phyloP scores from a whole-genome alignment of 495 filamentous ascomycete genomes.

The Penicillium taxi region DNA sequence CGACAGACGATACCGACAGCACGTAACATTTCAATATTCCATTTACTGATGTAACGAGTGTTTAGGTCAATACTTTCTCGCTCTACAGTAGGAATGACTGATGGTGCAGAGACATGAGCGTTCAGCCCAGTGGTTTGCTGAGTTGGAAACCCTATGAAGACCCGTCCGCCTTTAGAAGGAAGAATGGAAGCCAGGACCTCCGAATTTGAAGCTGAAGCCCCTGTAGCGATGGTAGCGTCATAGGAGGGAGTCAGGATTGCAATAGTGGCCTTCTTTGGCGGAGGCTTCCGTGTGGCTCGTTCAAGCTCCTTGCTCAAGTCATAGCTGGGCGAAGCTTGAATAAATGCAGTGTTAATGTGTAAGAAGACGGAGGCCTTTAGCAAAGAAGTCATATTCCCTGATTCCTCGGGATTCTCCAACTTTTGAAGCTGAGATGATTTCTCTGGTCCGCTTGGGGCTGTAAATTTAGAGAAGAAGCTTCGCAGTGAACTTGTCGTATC shows the following conservation, averaged over 20 bases:
- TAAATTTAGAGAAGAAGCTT: conserved; percentile 72
- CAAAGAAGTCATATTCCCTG: conserved; percentile 55
- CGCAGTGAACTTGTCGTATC: conserved; percentile 54
- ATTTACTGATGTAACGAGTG: conserved; percentile 82
- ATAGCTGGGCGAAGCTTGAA: conserved; percentile 60
- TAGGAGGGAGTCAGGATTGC: conserved; percentile 86
- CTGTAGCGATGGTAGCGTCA: conserved; percentile 65
- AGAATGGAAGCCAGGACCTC: conserved; percentile 87
- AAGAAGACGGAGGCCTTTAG: conserved; percentile 76
- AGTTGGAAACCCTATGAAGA: conserved; percentile 98
- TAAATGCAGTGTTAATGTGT: conserved; percentile 71
- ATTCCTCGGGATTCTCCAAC: conserved; percentile 25
- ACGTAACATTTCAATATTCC: conserved; percentile 94
- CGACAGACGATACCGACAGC: conserved; percentile 84
- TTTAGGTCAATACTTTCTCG: conserved; percentile 95
- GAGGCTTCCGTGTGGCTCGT: conserved; percentile 92
- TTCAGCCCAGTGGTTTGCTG: conserved; percentile 91
- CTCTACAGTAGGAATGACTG: conserved; percentile 97
- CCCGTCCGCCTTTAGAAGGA: conserved; percentile 74
- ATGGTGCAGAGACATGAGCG: conserved; percentile 96
- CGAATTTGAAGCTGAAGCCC: conserved; percentile 48
- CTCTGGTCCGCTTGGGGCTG: conserved; percentile 35
- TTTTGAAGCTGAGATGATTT: conserved; percentile 23
- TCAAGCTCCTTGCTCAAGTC: conserved; percentile 80
- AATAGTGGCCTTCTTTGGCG: conserved; percentile 75